A percentile compares a stretch with the other conserved stretches of the same genome.
phyloP scores from a whole-genome alignment of 345 rosid genomes.

The Passiflora organensis region DNA sequence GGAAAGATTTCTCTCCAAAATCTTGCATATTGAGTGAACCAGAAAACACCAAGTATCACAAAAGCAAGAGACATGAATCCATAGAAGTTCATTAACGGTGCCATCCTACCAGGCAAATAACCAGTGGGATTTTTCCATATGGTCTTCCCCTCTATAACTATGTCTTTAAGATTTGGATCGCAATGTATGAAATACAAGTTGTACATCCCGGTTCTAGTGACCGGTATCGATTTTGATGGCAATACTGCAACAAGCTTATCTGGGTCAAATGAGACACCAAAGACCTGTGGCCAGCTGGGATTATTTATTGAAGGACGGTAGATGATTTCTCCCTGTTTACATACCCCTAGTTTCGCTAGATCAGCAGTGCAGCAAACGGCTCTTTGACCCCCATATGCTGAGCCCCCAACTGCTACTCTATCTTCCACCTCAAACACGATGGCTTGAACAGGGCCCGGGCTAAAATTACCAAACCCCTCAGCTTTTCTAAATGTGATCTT shows the following conservation, averaged over 20 bases:
- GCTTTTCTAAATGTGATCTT: slow-evolving; percentile 65
- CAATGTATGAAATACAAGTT: slow-evolving; percentile 90
- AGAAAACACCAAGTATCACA: slow-evolving; percentile 72
- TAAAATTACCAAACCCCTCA: slow-evolving; percentile 39
- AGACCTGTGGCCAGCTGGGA: slow-evolving; percentile 71
- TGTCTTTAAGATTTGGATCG: slow-evolving; percentile 55
- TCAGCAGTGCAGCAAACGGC: slow-evolving; percentile 91
- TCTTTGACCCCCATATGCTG: slow-evolving; percentile 97
- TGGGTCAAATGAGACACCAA: slow-evolving; percentile 46
- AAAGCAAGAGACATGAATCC: slow-evolving; percentile 88
- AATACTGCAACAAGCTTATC: slow-evolving; percentile 45
- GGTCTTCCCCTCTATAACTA: slow-evolving; percentile 75
- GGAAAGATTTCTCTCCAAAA: slow-evolving; percentile 93
- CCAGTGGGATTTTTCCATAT: slow-evolving; percentile 94
- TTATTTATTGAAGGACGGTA: slow-evolving; percentile 62
- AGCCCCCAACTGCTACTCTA: slow-evolving; percentile 81
- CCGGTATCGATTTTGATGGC: slow-evolving; percentile 48
- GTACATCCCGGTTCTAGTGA: slow-evolving; percentile 88
- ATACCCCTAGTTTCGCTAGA: slow-evolving; percentile 81
- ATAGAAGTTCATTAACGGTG: slow-evolving; percentile 85
- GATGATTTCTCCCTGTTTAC: slow-evolving; percentile 69
- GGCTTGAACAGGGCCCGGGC: slow-evolving; percentile 59
- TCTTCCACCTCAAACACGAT: slow-evolving; percentile 81
- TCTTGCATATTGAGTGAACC: slow-evolving; percentile 94
- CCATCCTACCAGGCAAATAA: slow-evolving; percentile 94